Conservation (phyloP, 2,329 filamentous ascomycete genomes). For the Paraphoma sp. region DNA sequence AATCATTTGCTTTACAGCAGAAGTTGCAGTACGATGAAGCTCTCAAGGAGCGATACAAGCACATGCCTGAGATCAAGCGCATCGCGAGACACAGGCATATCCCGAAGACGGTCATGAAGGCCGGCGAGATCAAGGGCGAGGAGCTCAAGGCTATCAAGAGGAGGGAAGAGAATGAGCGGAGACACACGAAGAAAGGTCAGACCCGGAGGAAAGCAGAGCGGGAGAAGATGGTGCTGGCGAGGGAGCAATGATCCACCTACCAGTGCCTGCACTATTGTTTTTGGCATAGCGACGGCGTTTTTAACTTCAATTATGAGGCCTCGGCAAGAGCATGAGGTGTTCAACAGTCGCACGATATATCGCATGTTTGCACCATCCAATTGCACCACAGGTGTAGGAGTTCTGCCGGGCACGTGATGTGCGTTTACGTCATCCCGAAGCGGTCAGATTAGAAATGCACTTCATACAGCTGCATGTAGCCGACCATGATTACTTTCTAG, state of each 20-base stretch:
- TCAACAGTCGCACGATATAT: too few relatives aligned
- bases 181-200: conserved; percentile 85
- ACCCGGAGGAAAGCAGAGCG: conserved; percentile 77
- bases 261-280: conserved; percentile 6
- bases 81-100: conserved; percentile 92
- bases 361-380: too few relatives aligned
- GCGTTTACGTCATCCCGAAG: conserved; percentile 15
- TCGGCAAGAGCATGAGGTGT: conserved; percentile 6
- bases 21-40: conserved; percentile 92
- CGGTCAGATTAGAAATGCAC: neutral
- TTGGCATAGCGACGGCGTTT: conserved; percentile 46
- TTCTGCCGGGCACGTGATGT: conserved; percentile 4
- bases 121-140: conserved; percentile 89
- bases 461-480: conserved; percentile 1
- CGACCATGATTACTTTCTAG: neutral
- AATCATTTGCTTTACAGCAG: conserved; percentile 82
- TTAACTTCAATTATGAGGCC: neutral
- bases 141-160: conserved; percentile 88
- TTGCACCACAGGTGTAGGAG: too few relatives aligned
- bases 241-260: conserved; percentile 58
- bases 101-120: conserved; percentile 94
- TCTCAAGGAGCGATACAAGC: conserved; percentile 80
- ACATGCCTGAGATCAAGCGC: conserved; percentile 94
- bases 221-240: conserved; percentile 88
- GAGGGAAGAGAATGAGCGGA: conserved; percentile 91